Conservation (phyloP, 495 filamentous ascomycete genomes). For the Hypoxylon lenormandii region DNA sequence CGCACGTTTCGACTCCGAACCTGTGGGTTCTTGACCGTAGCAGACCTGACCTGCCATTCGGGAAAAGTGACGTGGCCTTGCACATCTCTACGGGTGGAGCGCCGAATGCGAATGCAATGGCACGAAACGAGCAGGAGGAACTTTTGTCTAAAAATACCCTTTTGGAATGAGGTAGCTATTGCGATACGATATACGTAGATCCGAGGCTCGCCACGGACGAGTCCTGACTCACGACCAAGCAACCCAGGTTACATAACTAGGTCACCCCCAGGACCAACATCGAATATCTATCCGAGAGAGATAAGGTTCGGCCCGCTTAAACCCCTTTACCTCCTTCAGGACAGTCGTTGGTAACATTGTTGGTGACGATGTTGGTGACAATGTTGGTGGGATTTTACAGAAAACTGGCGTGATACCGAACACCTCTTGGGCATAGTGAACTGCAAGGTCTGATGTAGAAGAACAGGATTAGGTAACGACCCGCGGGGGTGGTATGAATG, state of each 20-base stretch:
- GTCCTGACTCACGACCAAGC: too few relatives aligned
- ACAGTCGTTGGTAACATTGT: background rate
- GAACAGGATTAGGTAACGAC: conserved; percentile 1
- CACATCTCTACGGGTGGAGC: conserved; percentile 19
- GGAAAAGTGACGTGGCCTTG: conserved; percentile 17
- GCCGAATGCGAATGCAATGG: conserved; percentile 3
- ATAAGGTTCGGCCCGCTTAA: conserved; percentile 6
- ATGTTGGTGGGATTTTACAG: background rate
- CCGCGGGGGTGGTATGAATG: background rate
- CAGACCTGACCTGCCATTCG: background rate
- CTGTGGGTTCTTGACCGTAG: background rate
- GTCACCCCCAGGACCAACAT: background rate
- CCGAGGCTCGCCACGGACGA: too few relatives aligned
- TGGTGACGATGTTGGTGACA: background rate
- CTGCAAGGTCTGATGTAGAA: background rate
- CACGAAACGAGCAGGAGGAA: background rate
- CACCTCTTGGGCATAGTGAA: background rate
- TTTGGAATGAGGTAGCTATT: too few relatives aligned
- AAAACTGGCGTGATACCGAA: background rate
- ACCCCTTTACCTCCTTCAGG: background rate
- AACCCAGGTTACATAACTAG: background rate
- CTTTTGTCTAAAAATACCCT: background rate
- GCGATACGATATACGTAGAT: too few relatives aligned
- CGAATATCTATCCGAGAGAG: conserved; percentile 4
- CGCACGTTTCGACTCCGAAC: background rate